phyloP scores from a whole-genome alignment of 2,329 filamentous ascomycete species.

The Mariannaea sp. region DNA sequence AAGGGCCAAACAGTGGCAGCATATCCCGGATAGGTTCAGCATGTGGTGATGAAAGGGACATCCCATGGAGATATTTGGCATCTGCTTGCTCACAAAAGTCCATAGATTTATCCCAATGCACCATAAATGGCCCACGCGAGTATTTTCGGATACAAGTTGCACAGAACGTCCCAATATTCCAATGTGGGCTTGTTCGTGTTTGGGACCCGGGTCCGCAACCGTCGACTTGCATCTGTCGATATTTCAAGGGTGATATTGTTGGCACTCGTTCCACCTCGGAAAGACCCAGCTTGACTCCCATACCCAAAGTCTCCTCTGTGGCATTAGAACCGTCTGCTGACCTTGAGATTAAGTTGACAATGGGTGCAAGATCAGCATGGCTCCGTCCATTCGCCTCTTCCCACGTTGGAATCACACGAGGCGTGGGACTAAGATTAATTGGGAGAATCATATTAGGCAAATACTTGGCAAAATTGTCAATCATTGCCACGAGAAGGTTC shows the following conservation, averaged over 20 bases:
- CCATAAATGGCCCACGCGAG: conserved; percentile 68
- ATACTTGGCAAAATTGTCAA: conserved; percentile 71
- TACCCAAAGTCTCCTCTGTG: conserved; percentile 2
- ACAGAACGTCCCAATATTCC: conserved; percentile 69
- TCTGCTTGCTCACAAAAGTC: conserved; percentile 80
- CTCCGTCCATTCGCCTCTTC: conserved; percentile 53
- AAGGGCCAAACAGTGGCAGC: conserved; percentile 76
- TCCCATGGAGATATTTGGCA: conserved; percentile 72
- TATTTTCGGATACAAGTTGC: conserved; percentile 65
- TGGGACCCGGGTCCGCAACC: conserved; percentile 68
- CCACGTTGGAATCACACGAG: conserved; percentile 57
- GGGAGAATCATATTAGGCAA: conserved; percentile 84
- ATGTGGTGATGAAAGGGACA: conserved; percentile 69
- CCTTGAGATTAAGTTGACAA: conserved; percentile 39
- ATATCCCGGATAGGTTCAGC: conserved; percentile 67
- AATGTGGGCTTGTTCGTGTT: conserved; percentile 62
- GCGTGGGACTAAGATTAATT: conserved; percentile 69
- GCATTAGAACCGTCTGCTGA: conserved; percentile 19
- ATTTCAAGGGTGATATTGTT: conserved; percentile 37
- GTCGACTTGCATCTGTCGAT: conserved; percentile 50
- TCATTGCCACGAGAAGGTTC: conserved; percentile 64
- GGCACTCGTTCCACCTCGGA: not conserved
- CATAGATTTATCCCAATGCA: conserved; percentile 66
- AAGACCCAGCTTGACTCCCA: not conserved
- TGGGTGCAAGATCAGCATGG: conserved; percentile 35